Evolutionary conservation across 805 yeast genomes (phyloP).

Genomic region (Suhomyces kilbournensis): DNA sequence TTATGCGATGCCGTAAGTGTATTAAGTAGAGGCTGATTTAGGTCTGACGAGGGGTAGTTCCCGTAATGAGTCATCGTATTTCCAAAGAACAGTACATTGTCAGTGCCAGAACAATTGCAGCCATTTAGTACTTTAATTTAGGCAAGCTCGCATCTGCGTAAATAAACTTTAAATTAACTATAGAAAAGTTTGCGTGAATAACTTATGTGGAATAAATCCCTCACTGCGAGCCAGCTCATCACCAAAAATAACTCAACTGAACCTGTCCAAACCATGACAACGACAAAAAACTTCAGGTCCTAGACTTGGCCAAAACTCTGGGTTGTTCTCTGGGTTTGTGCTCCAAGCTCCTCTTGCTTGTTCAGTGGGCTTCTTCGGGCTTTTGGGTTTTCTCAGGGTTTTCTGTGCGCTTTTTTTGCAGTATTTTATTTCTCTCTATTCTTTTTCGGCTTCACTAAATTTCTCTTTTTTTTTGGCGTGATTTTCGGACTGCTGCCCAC

Average conservation of each 20-base stretch:
- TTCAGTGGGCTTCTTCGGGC: background rate
- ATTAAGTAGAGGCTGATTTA: too few species aligned
- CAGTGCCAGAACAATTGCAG: background rate
- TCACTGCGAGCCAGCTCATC: background rate
- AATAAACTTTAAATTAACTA: background rate
- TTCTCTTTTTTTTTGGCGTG: background rate
- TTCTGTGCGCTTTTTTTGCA: background rate
- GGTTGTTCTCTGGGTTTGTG: background rate
- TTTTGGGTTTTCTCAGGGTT: too few species aligned
- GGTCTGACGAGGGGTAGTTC: too few species aligned
- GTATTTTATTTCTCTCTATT: background rate
- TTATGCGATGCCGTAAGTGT: background rate
- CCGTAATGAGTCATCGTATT: background rate
- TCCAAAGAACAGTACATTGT: background rate
- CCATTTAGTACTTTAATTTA: too few species aligned
- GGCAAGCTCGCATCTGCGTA: background rate
- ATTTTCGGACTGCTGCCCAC: background rate
- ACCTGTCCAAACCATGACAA: background rate
- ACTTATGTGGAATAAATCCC: background rate
- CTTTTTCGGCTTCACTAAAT: background rate
- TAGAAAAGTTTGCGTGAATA: background rate
- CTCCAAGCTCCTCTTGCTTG: background rate
- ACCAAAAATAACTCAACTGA: background rate
- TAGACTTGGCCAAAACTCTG: background rate
- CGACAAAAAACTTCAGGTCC: background rate